A percentile compares a stretch with the other conserved stretches of the same genome.
phyloP scores from a whole-genome alignment of 2,329 filamentous ascomycete genomes.

The Corynespora cassiicola region DNA sequence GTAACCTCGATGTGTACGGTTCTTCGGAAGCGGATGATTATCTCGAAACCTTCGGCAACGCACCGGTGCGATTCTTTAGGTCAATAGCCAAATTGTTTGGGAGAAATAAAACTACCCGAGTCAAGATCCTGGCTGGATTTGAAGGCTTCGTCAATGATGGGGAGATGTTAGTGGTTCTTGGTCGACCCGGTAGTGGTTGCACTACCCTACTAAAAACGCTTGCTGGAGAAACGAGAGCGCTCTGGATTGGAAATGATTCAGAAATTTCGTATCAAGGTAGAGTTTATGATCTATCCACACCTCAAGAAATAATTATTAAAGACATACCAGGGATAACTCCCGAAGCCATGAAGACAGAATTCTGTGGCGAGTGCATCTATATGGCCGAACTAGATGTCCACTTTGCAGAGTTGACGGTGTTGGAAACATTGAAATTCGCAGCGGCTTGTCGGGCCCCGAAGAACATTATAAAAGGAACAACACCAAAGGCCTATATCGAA shows the following conservation, averaged over 20 bases:
- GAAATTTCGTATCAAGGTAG: slow-evolving; percentile 4
- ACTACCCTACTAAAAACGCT: slow-evolving; percentile 66
- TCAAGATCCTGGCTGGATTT: slow-evolving; percentile 68
- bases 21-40: not conserved
- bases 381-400: slow-evolving; percentile 83
- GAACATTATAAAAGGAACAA: too few species aligned
- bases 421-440: slow-evolving; percentile 68
- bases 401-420: slow-evolving; percentile 79
- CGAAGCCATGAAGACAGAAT: slow-evolving; percentile 53
- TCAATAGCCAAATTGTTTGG: not conserved
- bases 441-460: slow-evolving; percentile 10
- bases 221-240: slow-evolving; percentile 9
- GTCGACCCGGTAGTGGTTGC: slow-evolving; percentile 60
- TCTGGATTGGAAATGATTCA: not conserved
- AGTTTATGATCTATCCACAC: too few species aligned
- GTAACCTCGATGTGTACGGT: slow-evolving; percentile 4
- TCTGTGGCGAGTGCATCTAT: slow-evolving; percentile 79
- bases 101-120: not conserved
- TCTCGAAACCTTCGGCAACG: slow-evolving; percentile 3
- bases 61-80: not conserved
- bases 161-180: slow-evolving; percentile 48
- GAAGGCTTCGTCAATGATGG: slow-evolving; percentile 59
- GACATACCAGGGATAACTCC: too few species aligned
- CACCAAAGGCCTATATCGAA: not conserved
- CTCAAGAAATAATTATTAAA: too few species aligned